These are phyloP conservation scores for Dillenia suffruticosa DNA, from an alignment of 164 flowering plant species.

Conservation along the genomic window DNA sequence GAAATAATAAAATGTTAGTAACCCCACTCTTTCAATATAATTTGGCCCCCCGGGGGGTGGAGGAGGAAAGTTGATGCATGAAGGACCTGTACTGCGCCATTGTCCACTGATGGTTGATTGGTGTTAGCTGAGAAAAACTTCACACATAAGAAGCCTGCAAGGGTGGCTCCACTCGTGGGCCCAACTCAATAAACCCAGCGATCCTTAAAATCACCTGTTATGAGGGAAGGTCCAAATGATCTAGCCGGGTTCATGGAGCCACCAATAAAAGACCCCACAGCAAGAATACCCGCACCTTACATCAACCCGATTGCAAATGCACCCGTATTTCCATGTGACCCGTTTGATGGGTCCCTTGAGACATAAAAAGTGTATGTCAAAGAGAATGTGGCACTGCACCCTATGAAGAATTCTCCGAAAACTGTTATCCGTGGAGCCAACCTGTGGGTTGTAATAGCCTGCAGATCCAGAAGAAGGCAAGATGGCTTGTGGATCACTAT, in stretches of 20 bases:
- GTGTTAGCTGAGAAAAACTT: too few relatives aligned
- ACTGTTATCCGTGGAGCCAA: conserved; percentile 14
- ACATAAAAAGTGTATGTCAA: conserved; percentile 18
- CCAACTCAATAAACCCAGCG: not conserved
- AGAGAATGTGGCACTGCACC: conserved; percentile 17
- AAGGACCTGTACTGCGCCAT: too few relatives aligned
- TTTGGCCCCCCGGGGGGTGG: too few relatives aligned
- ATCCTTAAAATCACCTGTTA: conserved; percentile 15
- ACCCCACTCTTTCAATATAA: too few relatives aligned
- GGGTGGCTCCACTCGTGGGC: too few relatives aligned
- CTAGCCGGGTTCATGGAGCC: conserved; percentile 33
- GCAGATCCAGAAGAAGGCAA: too few relatives aligned
- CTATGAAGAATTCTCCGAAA: conserved; percentile 12
- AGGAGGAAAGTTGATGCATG: too few relatives aligned
- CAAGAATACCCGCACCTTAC: conserved; percentile 18
- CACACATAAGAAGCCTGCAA: too few relatives aligned
- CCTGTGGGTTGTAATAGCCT: conserved; percentile 21
- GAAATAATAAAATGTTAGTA: too few relatives aligned
- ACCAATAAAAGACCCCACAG: conserved; percentile 22
- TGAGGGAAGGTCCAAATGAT: conserved; percentile 22
- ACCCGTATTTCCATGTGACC: conserved; percentile 8
- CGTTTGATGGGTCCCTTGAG: not conserved
- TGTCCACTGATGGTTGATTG: too few relatives aligned
- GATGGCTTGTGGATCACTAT: too few relatives aligned
- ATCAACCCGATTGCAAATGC: conserved; percentile 23